These are phyloP conservation scores for Annulohypoxylon stygium DNA, from an alignment of 495 filamentous ascomycete genomes.

Conservation along the genomic window DNA sequence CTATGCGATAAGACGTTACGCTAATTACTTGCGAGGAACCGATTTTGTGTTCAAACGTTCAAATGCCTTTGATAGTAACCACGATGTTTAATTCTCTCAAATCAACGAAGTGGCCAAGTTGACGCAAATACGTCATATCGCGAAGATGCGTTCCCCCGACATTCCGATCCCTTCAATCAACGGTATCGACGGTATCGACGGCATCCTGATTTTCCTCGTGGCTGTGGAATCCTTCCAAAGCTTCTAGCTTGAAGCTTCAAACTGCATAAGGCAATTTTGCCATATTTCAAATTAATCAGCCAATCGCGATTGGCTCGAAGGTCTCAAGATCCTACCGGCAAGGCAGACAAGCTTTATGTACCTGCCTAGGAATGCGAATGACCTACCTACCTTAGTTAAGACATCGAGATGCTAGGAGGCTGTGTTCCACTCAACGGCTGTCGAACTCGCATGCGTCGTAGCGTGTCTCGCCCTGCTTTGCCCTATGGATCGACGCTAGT, in stretches of 20 bases:
- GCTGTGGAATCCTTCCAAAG: slow-evolving; percentile 33
- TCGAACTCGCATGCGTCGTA: neutral
- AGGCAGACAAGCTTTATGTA: slow-evolving; percentile 1
- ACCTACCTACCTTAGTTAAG: neutral
- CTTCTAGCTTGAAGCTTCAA: slow-evolving; percentile 18
- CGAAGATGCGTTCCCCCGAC: neutral
- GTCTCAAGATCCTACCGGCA: neutral
- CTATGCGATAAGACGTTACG: neutral
- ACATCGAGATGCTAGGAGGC: neutral
- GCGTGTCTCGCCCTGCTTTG: neutral
- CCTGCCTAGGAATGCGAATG: neutral
- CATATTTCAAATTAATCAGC: neutral
- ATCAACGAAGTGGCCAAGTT: neutral
- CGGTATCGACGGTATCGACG: neutral
- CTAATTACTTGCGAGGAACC: neutral
- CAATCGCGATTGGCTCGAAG: neutral
- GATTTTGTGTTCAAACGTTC: neutral
- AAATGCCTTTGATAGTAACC: neutral
- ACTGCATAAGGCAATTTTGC: neutral
- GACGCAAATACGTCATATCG: slow-evolving; percentile 6
- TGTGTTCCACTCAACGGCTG: slow-evolving; percentile 4
- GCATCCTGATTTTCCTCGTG: neutral
- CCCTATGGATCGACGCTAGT: slow-evolving; percentile 3
- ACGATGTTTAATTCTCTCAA: neutral
- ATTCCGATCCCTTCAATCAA: neutral